Base-by-base conservation (phyloP, 1,139 yeast species). In the Suhomyces bribrorum region DNA sequence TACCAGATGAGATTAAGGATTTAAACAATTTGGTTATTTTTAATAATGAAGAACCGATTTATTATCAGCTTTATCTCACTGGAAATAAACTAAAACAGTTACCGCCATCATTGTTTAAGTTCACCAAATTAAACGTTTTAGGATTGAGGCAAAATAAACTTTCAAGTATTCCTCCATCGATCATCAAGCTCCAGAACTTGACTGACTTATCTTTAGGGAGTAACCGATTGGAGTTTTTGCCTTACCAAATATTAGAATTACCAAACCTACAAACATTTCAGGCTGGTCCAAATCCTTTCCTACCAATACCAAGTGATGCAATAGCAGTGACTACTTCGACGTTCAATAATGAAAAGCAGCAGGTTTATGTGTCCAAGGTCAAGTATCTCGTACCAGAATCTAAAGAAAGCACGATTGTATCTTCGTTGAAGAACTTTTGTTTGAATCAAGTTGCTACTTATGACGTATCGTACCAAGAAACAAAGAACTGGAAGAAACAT, bases 1-100 rank as follows among this genome's bases (percentile, higher is more conserved):
- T 82, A 2, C 86, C 88, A 0, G 73, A 67, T 31, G 83, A 78
- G 38, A 65, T 81, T 36, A 69, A 64, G 20, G 87, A 81, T 50
- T 59, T 81, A 47, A 65, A 68, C 45, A 67, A 77, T 40, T 59
- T 79, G 47, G 76, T 77, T 7, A 55, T 67, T 8, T 61, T 66
- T 43, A 57, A 57, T 17, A 40, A 45, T 11, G 66, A 62, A 4
- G 54, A 55, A n/a, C 63, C 60, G 1, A 53, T 67, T 7, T 59
- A 62, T 30, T 66, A 67, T 14, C 75, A 76, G 40, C 53, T 82
- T 13, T 77, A 73, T 50, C 67, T 81, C 7, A 61, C 76, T 3
- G 65, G 72, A 36, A 83, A 83, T 54, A 52, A 57, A n/a, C 49
- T 83, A n/a, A 56, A 65, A 14, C 56, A 63, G 1, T 53, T 83